Evolutionary conservation across 1,139 yeast species (phyloP).

Genomic region (Chernovozyma sophiae-reginae): DNA sequence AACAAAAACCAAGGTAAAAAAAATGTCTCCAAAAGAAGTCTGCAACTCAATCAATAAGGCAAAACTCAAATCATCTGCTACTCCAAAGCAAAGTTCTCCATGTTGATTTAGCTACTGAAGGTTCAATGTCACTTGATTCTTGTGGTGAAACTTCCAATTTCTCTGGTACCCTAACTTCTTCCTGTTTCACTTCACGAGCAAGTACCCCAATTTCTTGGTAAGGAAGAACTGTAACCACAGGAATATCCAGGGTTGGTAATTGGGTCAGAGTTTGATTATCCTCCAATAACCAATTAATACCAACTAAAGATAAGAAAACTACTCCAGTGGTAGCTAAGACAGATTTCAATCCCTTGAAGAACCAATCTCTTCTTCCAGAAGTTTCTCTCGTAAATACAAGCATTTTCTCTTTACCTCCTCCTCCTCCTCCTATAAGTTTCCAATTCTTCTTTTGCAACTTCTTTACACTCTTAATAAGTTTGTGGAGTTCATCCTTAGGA

Average conservation of each 20-base stretch:
- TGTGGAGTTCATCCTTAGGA: constrained; percentile 24
- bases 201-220: too few relatives aligned
- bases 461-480: constrained; percentile 25
- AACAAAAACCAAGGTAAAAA: too few relatives aligned
- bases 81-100: constrained; percentile 6
- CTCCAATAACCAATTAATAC: constrained; percentile 23
- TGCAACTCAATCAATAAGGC: too few relatives aligned
- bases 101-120: constrained; percentile 1
- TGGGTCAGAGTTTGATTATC: constrained; percentile 8
- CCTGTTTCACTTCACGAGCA: too few relatives aligned
- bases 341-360: constrained; percentile 20
- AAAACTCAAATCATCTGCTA: constrained; percentile 1
- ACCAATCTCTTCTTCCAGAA: constrained; percentile 6
- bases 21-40: too few relatives aligned
- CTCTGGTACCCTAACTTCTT: too few relatives aligned
- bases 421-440: constrained; percentile 34
- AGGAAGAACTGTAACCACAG: too few relatives aligned
- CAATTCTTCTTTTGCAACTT: constrained; percentile 29
- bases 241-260: too few relatives aligned
- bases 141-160: too few relatives aligned
- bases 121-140: too few relatives aligned
- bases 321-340: constrained; percentile 33
- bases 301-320: constrained; percentile 26
- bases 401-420: constrained; percentile 22
- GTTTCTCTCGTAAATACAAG: constrained; percentile 22